A percentile compares a stretch with the other conserved stretches of the same genome.
Conservation (phyloP, 192 early-diverging fungal genomes). For the Backusella sp. region DNA sequence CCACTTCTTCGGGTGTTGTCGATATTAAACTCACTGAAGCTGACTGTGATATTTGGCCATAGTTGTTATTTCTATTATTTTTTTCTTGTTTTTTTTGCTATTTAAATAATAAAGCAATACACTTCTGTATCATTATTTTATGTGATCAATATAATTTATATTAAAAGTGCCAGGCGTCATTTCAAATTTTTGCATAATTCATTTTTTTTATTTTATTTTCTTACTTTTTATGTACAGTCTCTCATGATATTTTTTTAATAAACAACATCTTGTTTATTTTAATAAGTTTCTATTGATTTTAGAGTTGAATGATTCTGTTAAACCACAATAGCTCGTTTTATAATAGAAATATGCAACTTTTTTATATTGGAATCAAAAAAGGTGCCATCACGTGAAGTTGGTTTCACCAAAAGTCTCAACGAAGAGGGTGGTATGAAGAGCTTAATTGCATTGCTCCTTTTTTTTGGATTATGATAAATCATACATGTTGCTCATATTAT, state of each 20-base stretch:
- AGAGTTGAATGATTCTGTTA: background rate
- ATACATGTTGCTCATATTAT: no score
- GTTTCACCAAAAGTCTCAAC: background rate
- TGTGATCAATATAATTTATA: no score
- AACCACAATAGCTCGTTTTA: background rate
- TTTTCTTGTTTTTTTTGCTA: background rate
- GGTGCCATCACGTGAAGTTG: background rate
- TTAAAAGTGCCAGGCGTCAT: no score
- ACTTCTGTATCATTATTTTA: background rate
- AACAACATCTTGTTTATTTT: no score
- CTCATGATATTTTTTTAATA: no score
- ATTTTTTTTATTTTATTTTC: background rate
- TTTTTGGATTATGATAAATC: no score
- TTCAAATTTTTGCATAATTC: no score
- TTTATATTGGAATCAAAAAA: background rate
- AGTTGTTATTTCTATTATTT: background rate
- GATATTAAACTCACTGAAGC: slow-evolving; percentile 21
- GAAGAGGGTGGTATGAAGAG: background rate
- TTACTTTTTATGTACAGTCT: no score
- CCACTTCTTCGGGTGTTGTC: slow-evolving; percentile 10
- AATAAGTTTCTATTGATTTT: no score
- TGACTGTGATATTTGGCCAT: slow-evolving; percentile 29
- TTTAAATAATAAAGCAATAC: background rate
- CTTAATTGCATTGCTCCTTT: no score
- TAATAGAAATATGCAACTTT: background rate